Conservation (phyloP, 345 rosid genomes). For the Raphanus sativus region DNA sequence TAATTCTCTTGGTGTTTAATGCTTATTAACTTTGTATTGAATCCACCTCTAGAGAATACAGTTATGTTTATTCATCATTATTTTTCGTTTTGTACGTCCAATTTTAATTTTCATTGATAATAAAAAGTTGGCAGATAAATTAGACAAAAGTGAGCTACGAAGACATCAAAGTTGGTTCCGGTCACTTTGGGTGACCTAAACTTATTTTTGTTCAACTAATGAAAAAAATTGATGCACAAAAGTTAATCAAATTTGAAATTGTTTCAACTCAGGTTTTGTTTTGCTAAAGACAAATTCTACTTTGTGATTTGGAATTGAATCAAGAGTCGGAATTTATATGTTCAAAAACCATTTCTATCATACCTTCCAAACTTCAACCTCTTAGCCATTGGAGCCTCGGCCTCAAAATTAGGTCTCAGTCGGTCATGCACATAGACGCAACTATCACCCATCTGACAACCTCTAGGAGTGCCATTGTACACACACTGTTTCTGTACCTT, state of each 20-base stretch:
- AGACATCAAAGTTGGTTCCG: background rate
- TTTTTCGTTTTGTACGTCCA: background rate
- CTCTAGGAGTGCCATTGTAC: conserved; percentile 45
- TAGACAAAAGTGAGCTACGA: background rate
- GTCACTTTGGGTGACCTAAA: background rate
- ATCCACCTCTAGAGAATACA: background rate
- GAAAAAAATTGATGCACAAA: background rate
- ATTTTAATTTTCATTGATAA: background rate
- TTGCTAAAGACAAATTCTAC: background rate
- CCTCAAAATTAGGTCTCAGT: conserved; percentile 17
- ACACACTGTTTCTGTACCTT: conserved; percentile 47
- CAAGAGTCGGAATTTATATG: background rate
- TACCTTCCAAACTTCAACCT: conserved; percentile 44
- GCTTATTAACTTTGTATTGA: background rate
- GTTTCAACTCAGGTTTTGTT: background rate
- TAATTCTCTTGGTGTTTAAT: background rate
- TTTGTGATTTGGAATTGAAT: conserved; percentile 1
- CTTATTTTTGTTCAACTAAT: background rate
- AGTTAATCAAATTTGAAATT: conserved; percentile 7
- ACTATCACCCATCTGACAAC: conserved; percentile 52
- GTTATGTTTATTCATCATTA: background rate
- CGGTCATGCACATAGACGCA: conserved; percentile 52
- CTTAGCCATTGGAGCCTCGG: conserved; percentile 45
- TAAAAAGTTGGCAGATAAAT: background rate
- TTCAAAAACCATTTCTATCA: conserved; percentile 16